phyloP scores from a whole-genome alignment of 768 basidiomycete genomes.

The Aureoboletus auriporus region DNA sequence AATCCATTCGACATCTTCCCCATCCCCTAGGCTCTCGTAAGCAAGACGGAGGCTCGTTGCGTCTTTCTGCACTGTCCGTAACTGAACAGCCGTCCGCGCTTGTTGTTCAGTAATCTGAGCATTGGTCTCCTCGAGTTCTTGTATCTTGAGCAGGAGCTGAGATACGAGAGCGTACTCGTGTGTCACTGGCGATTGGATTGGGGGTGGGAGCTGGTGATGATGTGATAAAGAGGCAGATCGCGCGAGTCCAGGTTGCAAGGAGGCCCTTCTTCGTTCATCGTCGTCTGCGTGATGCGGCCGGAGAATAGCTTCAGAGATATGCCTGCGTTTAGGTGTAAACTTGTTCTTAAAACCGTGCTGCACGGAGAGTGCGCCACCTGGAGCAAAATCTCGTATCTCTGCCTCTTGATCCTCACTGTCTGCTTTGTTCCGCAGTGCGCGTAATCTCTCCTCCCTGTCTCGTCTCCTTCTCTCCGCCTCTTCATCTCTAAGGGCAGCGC shows the following conservation, averaged over 20 bases:
- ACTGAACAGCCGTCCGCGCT: slow-evolving; percentile 51
- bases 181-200: slow-evolving; percentile 13
- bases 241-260: slow-evolving; percentile 15
- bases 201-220: slow-evolving; percentile 11
- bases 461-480: slow-evolving; percentile 26
- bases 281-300: slow-evolving; percentile 7
- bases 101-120: slow-evolving; percentile 63
- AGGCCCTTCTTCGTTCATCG: slow-evolving; percentile 16
- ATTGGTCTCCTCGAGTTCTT: slow-evolving; percentile 75
- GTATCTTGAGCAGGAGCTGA: slow-evolving; percentile 69
- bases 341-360: slow-evolving; percentile 15
- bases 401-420: slow-evolving; percentile 28
- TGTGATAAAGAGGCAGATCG: slow-evolving; percentile 26
- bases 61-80: slow-evolving; percentile 69
- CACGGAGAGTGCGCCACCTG: slow-evolving; percentile 42
- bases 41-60: slow-evolving; percentile 64
- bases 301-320: slow-evolving; percentile 25
- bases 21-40: slow-evolving; percentile 65
- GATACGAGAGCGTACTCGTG: slow-evolving; percentile 56
- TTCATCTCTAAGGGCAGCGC: slow-evolving; percentile 24
- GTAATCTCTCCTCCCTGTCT: slow-evolving; percentile 49
- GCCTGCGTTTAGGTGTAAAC: slow-evolving; percentile 23
- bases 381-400: slow-evolving; percentile 57
- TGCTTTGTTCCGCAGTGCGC: slow-evolving; percentile 44
- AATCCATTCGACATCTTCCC: slow-evolving; percentile 36